Evolutionary conservation across 1,284 basidiomycete genomes (phyloP).

Genomic region (Ustilago lituana): DNA sequence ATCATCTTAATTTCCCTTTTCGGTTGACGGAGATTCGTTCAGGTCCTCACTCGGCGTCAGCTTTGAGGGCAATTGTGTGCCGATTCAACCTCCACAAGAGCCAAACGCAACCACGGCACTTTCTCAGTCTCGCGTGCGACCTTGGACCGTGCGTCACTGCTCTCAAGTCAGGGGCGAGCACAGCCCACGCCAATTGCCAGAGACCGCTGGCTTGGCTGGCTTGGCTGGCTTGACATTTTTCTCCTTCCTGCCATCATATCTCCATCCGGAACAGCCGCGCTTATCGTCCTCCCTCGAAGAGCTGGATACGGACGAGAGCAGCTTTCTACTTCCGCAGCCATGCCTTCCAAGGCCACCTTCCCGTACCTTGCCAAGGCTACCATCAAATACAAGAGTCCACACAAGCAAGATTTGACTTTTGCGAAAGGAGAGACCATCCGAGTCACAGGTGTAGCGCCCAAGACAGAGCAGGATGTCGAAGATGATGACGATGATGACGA

Average conservation of each 20-base stretch:
- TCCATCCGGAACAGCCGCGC: not conserved
- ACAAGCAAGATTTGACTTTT: conserved; percentile 63
- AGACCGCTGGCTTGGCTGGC: not conserved
- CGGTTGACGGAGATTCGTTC: too few relatives aligned
- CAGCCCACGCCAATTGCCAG: not conserved
- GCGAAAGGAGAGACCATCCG: conserved; percentile 62
- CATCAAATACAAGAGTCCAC: conserved; percentile 62
- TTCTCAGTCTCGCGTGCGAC: not conserved
- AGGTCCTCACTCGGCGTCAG: too few relatives aligned
- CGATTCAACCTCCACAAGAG: conserved; percentile 13
- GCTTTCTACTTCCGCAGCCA: too few relatives aligned
- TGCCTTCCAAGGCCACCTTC: conserved; percentile 27
- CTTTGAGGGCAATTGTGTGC: too few relatives aligned
- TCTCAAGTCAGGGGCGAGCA: conserved; percentile 7
- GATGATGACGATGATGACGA: conserved; percentile 67
- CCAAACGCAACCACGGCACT: not conserved
- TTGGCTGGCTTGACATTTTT: not conserved
- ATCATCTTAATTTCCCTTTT: too few relatives aligned
- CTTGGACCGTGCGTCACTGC: conserved; percentile 21
- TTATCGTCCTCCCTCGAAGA: conserved; percentile 1
- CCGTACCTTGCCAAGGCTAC: conserved; percentile 56
- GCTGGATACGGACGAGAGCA: conserved; percentile 7
- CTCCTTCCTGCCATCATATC: not conserved
- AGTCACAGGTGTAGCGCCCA: conserved; percentile 59
- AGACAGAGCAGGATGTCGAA: conserved; percentile 48